Evolutionary conservation across 164 flowering plant species (phyloP).

Genomic region (Pachysandra terminalis): DNA sequence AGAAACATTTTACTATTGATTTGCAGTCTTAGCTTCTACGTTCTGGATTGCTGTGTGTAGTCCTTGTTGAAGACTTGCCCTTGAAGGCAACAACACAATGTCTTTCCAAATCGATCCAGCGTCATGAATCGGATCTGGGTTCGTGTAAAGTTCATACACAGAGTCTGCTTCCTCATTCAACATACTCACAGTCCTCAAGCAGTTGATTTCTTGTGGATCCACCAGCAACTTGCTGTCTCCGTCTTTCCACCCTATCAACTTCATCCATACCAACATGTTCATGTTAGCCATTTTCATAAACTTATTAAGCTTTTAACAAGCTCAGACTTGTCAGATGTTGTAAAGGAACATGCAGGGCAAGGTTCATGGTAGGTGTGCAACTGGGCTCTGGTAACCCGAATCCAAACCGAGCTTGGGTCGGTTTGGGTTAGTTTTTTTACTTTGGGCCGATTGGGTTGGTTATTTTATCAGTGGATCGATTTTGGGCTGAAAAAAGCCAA

Average conservation of each 20-base stretch:
- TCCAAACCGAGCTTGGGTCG: too few relatives aligned
- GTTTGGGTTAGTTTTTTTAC: too few relatives aligned
- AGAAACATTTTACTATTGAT: neutral
- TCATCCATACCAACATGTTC: neutral
- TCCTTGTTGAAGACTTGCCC: constrained; percentile 41
- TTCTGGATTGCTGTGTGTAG: constrained; percentile 46
- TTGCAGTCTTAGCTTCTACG: constrained; percentile 25
- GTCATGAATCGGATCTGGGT: constrained; percentile 17
- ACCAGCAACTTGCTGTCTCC: constrained; percentile 55
- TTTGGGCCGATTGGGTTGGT: too few relatives aligned
- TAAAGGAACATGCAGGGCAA: too few relatives aligned
- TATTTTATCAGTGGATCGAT: too few relatives aligned
- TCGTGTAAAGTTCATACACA: constrained; percentile 54
- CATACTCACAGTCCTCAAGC: constrained; percentile 36
- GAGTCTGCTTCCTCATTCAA: constrained; percentile 72
- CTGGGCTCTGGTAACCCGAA: too few relatives aligned
- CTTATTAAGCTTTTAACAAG: neutral
- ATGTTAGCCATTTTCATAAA: neutral
- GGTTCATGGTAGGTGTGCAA: too few relatives aligned
- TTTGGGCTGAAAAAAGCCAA: too few relatives aligned
- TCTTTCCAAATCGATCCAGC: constrained; percentile 66
- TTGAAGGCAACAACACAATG: constrained; percentile 45
- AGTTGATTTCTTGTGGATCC: constrained; percentile 66
- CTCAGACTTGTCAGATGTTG: too few relatives aligned
- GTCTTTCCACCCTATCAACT: constrained; percentile 88